Conservation (phyloP, 345 rosid species). For the Toxicodendron radicans region DNA sequence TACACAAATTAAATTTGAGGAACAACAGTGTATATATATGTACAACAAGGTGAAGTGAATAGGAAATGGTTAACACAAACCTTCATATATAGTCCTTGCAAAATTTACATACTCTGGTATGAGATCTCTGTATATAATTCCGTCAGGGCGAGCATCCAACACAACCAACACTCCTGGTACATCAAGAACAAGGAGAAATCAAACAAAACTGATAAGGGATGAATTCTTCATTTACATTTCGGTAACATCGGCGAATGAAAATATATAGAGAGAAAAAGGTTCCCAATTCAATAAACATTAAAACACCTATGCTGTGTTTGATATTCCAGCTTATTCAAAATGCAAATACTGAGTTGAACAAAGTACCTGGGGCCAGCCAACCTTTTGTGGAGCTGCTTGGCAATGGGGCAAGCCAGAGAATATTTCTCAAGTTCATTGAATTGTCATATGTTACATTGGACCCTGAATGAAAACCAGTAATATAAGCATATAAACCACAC, state of each 20-base stretch:
- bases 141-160: constrained; percentile 80
- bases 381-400: constrained; percentile 51
- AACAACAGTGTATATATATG: background rate
- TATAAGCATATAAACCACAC: background rate
- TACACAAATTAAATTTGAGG: background rate
- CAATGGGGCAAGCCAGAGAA: constrained; percentile 93
- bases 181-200: constrained; percentile 12
- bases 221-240: background rate
- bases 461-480: constrained; percentile 35
- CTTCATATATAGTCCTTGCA: constrained; percentile 89
- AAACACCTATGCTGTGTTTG: too few species aligned
- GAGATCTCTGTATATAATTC: constrained; percentile 81
- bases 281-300: background rate
- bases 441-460: constrained; percentile 64
- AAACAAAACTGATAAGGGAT: background rate
- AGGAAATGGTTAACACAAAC: constrained; percentile 33
- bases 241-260: background rate
- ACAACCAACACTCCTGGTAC: constrained; percentile 72
- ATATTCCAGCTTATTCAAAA: background rate
- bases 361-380: constrained; percentile 82
- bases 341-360: background rate
- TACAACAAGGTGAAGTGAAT: background rate
- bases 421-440: constrained; percentile 84
- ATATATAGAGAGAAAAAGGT: background rate
- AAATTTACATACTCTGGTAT: constrained; percentile 67